Evolutionary conservation across 2,329 filamentous ascomycete species (phyloP), one percentile per base, ranked within the genome.

Genomic region (Alternaria sp.): DNA sequence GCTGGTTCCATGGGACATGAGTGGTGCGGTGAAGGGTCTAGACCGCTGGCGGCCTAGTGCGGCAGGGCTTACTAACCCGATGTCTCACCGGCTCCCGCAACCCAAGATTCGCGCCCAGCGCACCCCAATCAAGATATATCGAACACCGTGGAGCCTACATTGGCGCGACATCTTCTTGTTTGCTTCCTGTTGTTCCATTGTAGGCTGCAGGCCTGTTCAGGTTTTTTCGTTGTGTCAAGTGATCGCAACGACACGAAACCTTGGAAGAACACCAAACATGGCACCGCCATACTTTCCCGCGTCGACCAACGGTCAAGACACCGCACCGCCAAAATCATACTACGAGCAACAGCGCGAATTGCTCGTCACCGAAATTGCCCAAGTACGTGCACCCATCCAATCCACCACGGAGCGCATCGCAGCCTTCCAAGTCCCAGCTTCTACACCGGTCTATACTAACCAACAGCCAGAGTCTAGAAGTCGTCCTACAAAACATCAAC

Each of bases 401-500:
- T 28, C n/a, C 19, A 28, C 26, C 46, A 57, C 53, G 53, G 50
- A 88, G 49, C 49, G 30, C 46, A 65, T 19, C 40, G 43, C 49
- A 23, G n/a, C 28, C 49, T 21, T 13, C 85, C 80, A 88, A 57
- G 53, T 57, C 23, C 36, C n/a, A 57, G 63, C 40, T 43, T 54
- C 57, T 58, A 36, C 28, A 26, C 25, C 30, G 17, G 17, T 62
- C 4, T 11, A 47, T 50, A 25, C 49, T 52, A 25, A 52, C 17
- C 26, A 49, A 12, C 23, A 1, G 13, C 13, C 56, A 89, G 87
- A 86, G 85, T 65, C 85, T 99, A 77, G 96, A 98, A 75, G 90
- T 96, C 74, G 93, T 97, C 62, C 90, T 99, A 10, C 92, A 94
- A 73, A 97, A 97, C 75, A 93, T 98, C 80, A 99, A 98, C 82